Evolutionary conservation across 2,329 filamentous ascomycete genomes (phyloP), one percentile per base, ranked within the genome.

Genomic region (Cercospora brassicicola): DNA sequence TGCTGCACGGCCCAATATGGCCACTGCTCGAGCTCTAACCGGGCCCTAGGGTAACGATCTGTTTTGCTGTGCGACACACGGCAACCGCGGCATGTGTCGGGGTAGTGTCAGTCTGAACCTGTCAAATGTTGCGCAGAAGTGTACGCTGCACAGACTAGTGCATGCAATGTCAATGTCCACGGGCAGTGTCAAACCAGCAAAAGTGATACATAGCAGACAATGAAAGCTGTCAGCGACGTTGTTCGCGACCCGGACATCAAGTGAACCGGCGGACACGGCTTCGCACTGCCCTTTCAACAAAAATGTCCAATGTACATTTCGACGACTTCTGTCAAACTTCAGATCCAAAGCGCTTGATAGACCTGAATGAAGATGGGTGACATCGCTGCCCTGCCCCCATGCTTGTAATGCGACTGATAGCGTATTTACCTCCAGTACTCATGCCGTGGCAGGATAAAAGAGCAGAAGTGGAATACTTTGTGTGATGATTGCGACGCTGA

Each of bases 11-110:
- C 36, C 48, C 15, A 26, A 55, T 39, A 30, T 28, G 48, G 18
- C 45, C 55, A 55, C 59, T 36, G 62, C 66, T 64, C 66, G 66
- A 67, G 61, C 66, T 65, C 48, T 39, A 42, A 68, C 67, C 67
- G 63, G 63, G 67, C 63, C 60, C 18, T 20, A 68, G 67, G 62
- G 53, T 53, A 48, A 63, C 59, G 59, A 42, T 57, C 57, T 62
- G 33, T 31, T 33, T 13, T n/a, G 33, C 23, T 59, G 59, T 62
- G 20, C 51, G n/a, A 65, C 53, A 53, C 18, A 11, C 48, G 57
- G 23, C 8, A 39, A 51, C 18, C 31, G 45, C 45, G 13, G 57
- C 60, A 68, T 48, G 61, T 68, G 62, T 68, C 62, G 10, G 18
- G 20, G 36, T 42, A 42, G 15, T 42, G 36, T 2, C 18, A 23